Conservation (phyloP, 2,329 filamentous ascomycete genomes). For the Huntiella abstrusa region DNA sequence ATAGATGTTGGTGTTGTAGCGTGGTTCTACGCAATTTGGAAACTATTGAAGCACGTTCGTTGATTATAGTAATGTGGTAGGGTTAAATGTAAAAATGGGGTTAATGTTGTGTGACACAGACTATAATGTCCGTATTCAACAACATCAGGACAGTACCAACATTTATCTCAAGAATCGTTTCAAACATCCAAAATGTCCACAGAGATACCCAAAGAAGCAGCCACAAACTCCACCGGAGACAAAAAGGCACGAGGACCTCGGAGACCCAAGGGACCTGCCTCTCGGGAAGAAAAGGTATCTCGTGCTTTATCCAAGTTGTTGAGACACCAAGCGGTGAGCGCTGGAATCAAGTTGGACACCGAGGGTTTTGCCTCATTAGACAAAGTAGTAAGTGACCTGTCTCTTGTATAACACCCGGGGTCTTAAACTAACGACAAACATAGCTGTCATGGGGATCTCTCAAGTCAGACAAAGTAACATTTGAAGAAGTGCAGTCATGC, state of each 20-base stretch:
- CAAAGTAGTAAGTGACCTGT: constrained; percentile 31
- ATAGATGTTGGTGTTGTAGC: too few relatives aligned
- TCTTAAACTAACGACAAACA: not conserved
- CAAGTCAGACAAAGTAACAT: constrained; percentile 50
- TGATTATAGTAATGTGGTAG: too few relatives aligned
- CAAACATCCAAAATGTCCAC: too few relatives aligned
- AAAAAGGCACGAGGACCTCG: not conserved
- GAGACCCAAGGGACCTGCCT: constrained; percentile 16
- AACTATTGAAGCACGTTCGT: too few relatives aligned
- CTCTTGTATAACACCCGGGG: not conserved
- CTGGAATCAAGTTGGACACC: constrained; percentile 35
- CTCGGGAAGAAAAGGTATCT: constrained; percentile 31
- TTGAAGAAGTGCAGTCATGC: constrained; percentile 50
- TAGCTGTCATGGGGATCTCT: constrained; percentile 39
- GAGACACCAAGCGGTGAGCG: constrained; percentile 36
- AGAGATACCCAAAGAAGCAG: too few relatives aligned
- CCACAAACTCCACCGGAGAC: not conserved
- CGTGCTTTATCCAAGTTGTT: constrained; percentile 35
- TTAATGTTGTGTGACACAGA: too few relatives aligned
- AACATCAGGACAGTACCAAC: too few relatives aligned
- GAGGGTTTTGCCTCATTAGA: constrained; percentile 42
- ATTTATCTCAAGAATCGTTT: too few relatives aligned
- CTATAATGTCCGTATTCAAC: too few relatives aligned
- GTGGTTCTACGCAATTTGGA: too few relatives aligned
- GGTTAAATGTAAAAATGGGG: too few relatives aligned